These are phyloP conservation scores for Chytriomyces sp. DNA, from an alignment of 192 early-diverging fungal genomes.

Conservation along the genomic window DNA sequence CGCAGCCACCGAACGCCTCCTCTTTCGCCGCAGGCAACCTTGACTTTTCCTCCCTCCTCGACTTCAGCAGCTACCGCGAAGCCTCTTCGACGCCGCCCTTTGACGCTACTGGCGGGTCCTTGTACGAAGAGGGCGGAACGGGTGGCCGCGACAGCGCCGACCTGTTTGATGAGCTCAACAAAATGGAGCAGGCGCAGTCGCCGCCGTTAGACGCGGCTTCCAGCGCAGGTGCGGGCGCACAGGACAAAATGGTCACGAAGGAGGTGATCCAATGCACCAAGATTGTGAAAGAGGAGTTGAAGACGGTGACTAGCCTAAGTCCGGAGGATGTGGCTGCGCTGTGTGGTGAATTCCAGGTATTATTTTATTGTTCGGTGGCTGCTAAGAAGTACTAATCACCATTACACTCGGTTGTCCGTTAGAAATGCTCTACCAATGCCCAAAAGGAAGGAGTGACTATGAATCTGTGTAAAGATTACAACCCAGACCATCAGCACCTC, in stretches of 20 bases:
- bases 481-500: no score
- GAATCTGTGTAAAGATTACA: no score
- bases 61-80: background rate
- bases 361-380: background rate
- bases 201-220: background rate
- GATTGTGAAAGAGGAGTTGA: background rate
- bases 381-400: background rate
- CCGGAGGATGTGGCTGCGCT: background rate
- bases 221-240: no score
- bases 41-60: background rate
- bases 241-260: no score
- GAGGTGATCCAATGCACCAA: background rate
- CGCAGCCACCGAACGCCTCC: no score
- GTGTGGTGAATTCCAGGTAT: background rate
- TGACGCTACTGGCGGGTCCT: background rate
- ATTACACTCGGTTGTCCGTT: background rate
- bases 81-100: background rate
- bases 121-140: background rate
- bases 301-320: background rate
- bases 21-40: background rate
- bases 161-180: background rate
- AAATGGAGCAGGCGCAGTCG: background rate
- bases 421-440: background rate
- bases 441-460: background rate
- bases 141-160: background rate